Conservation (phyloP, 495 filamentous ascomycete species). For the Cladorrhinum samala region DNA sequence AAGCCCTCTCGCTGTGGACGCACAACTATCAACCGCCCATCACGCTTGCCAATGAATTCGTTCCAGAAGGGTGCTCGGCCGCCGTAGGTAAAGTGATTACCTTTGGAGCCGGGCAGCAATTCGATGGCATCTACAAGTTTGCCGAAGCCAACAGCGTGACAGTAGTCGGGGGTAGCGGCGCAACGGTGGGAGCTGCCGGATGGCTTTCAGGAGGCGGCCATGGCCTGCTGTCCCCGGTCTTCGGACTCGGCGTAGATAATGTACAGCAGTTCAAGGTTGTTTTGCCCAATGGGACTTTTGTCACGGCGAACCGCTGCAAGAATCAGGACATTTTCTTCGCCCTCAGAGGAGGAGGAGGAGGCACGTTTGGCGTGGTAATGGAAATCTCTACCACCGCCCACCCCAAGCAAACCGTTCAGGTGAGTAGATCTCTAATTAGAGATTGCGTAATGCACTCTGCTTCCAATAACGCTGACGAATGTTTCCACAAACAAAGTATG, state of each 20-base stretch:
- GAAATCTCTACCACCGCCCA: too few relatives aligned
- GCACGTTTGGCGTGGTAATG: not conserved
- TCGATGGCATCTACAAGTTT: not conserved
- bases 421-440: too few relatives aligned
- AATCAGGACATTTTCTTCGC: not conserved
- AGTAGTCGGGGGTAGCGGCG: not conserved
- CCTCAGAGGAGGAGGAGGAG: not conserved
- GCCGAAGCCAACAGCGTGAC: not conserved
- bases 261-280: not conserved
- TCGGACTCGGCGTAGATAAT: not conserved
- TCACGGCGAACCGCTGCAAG: not conserved
- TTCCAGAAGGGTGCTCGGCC: not conserved
- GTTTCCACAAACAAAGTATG: too few relatives aligned
- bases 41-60: not conserved
- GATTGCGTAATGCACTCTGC: too few relatives aligned
- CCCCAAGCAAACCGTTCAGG: not conserved
- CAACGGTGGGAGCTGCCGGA: not conserved
- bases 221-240: not conserved
- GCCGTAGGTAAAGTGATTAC: not conserved
- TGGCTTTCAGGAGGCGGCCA: not conserved
- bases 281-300: not conserved
- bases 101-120: not conserved
- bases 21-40: not conserved
- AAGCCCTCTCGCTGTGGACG: not conserved
- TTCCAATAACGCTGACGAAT: too few relatives aligned